These are phyloP conservation scores for Lagenidium giganteum DNA, from an alignment of 352 stramenopile species.

Conservation along the genomic window DNA sequence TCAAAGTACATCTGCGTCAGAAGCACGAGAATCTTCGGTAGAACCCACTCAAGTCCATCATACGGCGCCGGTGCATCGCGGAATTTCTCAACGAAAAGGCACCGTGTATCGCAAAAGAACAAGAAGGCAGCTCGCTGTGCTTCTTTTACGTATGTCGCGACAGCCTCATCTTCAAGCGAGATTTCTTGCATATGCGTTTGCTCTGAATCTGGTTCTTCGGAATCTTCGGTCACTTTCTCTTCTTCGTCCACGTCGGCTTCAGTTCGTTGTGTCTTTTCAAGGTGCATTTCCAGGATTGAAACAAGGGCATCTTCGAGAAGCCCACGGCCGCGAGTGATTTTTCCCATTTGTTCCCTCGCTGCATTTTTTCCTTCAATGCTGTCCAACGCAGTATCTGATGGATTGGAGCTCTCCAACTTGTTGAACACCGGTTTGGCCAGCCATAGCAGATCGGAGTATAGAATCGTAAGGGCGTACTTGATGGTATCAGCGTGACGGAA, in stretches of 20 bases:
- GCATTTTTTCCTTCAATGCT: slow-evolving; percentile 12
- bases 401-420: slow-evolving; percentile 18
- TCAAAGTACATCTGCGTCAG: slow-evolving; percentile 85
- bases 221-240: slow-evolving; percentile 22
- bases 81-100: slow-evolving; percentile 84
- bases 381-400: too few species aligned
- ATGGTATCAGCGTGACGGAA: slow-evolving; percentile 57
- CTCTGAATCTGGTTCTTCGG: slow-evolving; percentile 9
- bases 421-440: slow-evolving; percentile 61
- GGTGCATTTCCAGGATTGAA: slow-evolving; percentile 70
- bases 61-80: slow-evolving; percentile 47
- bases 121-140: slow-evolving; percentile 68
- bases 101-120: slow-evolving; percentile 72
- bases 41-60: slow-evolving; percentile 54
- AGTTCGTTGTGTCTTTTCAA: slow-evolving; percentile 29
- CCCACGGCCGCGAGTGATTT: slow-evolving; percentile 27
- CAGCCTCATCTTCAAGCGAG: slow-evolving; percentile 44
- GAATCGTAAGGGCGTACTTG: slow-evolving; percentile 53
- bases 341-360: slow-evolving; percentile 29
- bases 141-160: slow-evolving; percentile 49
- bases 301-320: slow-evolving; percentile 58
- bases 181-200: slow-evolving; percentile 63
- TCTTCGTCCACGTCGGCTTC: slow-evolving; percentile 25
- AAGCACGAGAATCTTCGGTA: slow-evolving; percentile 61
- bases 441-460: slow-evolving; percentile 80